phyloP scores from a whole-genome alignment of 805 yeast genomes.

The Hanseniaspora thailandica region DNA sequence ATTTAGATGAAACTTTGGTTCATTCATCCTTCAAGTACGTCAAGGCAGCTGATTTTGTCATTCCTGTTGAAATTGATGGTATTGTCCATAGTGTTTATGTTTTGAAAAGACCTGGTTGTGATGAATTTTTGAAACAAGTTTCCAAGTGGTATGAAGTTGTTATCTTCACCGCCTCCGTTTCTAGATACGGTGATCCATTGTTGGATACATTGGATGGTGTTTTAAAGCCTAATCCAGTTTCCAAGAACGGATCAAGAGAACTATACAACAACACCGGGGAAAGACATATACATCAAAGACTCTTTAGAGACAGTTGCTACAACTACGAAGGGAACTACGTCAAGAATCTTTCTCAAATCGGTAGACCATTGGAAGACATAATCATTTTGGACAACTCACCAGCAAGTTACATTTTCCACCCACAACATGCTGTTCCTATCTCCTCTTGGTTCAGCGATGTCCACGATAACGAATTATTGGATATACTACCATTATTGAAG shows the following conservation, averaged over 20 bases:
- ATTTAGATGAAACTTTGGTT: constrained; percentile 90
- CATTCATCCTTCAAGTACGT: constrained; percentile 89
- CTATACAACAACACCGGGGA: constrained; percentile 30
- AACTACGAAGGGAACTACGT: constrained; percentile 90
- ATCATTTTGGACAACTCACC: constrained; percentile 96
- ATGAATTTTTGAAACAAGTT: constrained; percentile 71
- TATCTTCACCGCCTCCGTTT: constrained; percentile 91
- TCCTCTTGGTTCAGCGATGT: constrained; percentile 97
- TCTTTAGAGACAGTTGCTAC: constrained; percentile 88
- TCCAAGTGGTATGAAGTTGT: constrained; percentile 88
- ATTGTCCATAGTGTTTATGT: constrained; percentile 91
- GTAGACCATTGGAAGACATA: constrained; percentile 74
- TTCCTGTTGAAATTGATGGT: constrained; percentile 92
- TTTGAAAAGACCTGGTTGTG: constrained; percentile 95
- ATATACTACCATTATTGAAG: constrained; percentile 78
- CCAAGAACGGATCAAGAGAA: constrained; percentile 29
- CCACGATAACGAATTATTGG: constrained; percentile 90
- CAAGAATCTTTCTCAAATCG: constrained; percentile 85
- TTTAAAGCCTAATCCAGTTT: constrained; percentile 22
- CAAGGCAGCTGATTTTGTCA: constrained; percentile 87
- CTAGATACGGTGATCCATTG: constrained; percentile 91
- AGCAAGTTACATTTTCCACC: constrained; percentile 94
- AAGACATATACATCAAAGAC: constrained; percentile 66
- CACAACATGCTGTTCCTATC: constrained; percentile 93
- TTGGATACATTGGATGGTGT: constrained; percentile 75